A percentile compares a stretch with the other conserved stretches of the same genome.
phyloP scores from a whole-genome alignment of 2,329 filamentous ascomycete species.

The Byssoonygena ceratinophila region DNA sequence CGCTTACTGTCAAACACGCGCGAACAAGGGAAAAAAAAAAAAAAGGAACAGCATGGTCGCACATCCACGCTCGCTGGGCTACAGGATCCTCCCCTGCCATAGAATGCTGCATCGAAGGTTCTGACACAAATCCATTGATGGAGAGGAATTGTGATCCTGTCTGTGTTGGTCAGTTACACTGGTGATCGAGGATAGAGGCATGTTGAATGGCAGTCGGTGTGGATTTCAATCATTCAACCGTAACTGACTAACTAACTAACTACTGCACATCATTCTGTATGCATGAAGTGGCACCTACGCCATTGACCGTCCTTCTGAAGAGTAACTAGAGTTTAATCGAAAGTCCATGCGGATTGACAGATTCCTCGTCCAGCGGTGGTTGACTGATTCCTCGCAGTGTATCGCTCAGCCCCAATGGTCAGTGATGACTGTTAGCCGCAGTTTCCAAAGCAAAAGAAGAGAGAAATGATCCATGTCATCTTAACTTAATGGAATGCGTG shows the following conservation, averaged over 20 bases:
- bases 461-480: too few relatives aligned
- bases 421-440: not conserved
- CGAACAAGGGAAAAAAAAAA: not conserved
- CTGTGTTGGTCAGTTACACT: not conserved
- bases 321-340: too few relatives aligned
- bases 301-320: too few relatives aligned
- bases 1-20: not conserved
- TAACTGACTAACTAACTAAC: too few relatives aligned
- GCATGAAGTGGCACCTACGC: too few relatives aligned
- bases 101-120: not conserved
- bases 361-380: too few relatives aligned
- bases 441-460: too few relatives aligned
- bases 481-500: not conserved
- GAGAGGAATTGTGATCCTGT: not conserved
- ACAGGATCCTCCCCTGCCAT: not conserved
- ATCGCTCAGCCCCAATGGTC: not conserved
- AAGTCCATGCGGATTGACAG: too few relatives aligned
- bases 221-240: not conserved
- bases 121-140: not conserved
- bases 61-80: not conserved
- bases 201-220: not conserved
- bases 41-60: too few relatives aligned
- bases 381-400: not conserved
- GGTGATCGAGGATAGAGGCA: too few relatives aligned
- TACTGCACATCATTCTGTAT: too few relatives aligned